phyloP scores from a whole-genome alignment of 257 asterid species.

The Scutellaria baicalensis region DNA sequence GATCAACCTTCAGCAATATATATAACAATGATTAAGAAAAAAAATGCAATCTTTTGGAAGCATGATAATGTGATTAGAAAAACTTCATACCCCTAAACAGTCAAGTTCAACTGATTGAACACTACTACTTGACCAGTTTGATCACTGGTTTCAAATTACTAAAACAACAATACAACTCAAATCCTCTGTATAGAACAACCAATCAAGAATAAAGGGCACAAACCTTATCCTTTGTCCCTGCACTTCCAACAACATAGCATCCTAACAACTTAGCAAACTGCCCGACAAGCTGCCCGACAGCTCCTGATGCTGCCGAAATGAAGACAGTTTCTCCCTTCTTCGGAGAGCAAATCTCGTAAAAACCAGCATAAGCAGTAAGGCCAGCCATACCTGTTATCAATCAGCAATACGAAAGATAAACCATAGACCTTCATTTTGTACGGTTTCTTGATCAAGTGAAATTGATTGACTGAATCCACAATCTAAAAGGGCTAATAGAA shows the following conservation, averaged over 20 bases:
- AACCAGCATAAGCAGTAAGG: constrained; percentile 22
- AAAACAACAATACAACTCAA: too few relatives aligned
- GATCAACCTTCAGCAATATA: constrained; percentile 23
- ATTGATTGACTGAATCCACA: too few relatives aligned
- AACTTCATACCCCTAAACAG: background rate
- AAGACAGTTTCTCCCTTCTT: constrained; percentile 23
- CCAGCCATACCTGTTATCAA: constrained; percentile 27
- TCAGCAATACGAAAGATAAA: background rate
- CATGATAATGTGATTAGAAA: background rate
- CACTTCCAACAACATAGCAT: constrained; percentile 36
- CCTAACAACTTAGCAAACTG: constrained; percentile 35
- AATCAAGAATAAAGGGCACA: background rate
- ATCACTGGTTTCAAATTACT: too few relatives aligned
- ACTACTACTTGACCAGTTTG: background rate
- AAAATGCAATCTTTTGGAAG: background rate
- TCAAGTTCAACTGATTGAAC: too few relatives aligned
- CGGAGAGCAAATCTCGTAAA: constrained; percentile 16
- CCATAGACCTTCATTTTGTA: too few relatives aligned
- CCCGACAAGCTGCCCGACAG: constrained; percentile 39
- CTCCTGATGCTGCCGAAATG: constrained; percentile 35
- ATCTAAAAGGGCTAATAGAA: too few relatives aligned
- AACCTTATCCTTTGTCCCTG: constrained; percentile 32
- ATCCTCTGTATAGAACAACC: too few relatives aligned
- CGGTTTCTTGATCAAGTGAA: too few relatives aligned
- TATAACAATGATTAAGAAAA: background rate